These are phyloP conservation scores for Rhizodiscina lignyota DNA, from an alignment of 495 filamentous ascomycete genomes.

Conservation along the genomic window DNA sequence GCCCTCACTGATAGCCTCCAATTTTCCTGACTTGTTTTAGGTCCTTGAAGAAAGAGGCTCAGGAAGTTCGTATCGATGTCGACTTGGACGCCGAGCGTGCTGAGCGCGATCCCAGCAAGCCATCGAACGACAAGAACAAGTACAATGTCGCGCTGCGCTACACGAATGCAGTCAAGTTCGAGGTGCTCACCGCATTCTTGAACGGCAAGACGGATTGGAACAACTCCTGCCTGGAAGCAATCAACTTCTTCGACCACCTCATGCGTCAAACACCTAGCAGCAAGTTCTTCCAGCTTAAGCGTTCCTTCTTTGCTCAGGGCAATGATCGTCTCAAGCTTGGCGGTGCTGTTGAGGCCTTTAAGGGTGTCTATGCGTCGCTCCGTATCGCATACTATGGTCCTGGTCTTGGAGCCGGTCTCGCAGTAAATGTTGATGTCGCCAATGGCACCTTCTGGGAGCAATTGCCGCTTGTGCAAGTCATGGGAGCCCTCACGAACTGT, in stretches of 20 bases:
- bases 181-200: constrained; percentile 48
- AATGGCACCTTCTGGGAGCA: constrained; percentile 59
- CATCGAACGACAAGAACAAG: constrained; percentile 23
- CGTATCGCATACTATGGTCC: constrained; percentile 30
- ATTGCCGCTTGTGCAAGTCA: not conserved
- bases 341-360: constrained; percentile 56
- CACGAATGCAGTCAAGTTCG: constrained; percentile 44
- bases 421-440: constrained; percentile 70
- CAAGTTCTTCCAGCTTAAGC: constrained; percentile 48
- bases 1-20: no score
- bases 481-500: not conserved
- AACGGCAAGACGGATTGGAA: constrained; percentile 38
- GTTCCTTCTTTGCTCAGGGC: constrained; percentile 51
- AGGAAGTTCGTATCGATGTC: constrained; percentile 34
- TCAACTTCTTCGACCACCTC: constrained; percentile 84
- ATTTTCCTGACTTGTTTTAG: not conserved
- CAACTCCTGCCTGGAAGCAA: constrained; percentile 50
- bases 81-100: constrained; percentile 56
- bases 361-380: constrained; percentile 71
- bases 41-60: not conserved
- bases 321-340: constrained; percentile 23
- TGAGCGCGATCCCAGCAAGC: constrained; percentile 22
- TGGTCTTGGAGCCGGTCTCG: constrained; percentile 6
- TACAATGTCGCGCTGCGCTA: constrained; percentile 41
- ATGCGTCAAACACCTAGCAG: constrained; percentile 59